phyloP scores from a whole-genome alignment of 306 rosid species.

The Cicer yamashitae region DNA sequence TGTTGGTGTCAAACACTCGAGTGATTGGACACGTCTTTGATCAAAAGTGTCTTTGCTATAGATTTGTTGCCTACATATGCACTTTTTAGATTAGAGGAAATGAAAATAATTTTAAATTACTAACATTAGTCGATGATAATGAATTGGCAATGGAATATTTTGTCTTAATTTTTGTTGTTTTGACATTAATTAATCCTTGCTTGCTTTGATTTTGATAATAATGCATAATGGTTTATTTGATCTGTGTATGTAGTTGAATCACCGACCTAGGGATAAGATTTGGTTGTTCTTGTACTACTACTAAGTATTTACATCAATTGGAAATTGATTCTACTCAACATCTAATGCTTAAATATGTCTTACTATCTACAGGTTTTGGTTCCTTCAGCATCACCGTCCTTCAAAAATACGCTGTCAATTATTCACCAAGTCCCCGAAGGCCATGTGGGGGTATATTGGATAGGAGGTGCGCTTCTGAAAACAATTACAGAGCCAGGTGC shows the following conservation, averaged over 20 bases:
- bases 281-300: not conserved
- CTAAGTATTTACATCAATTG: not conserved
- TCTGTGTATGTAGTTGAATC: not conserved
- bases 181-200: not conserved
- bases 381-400: conserved; percentile 57
- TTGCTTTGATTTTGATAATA: conserved; percentile 3
- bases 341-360: conserved; percentile 20
- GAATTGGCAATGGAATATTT: not conserved
- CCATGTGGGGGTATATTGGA: conserved; percentile 96
- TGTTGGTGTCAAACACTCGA: no score
- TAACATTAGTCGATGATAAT: not conserved
- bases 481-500: conserved; percentile 83
- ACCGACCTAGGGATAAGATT: not conserved
- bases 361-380: conserved; percentile 59
- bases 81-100: conserved; percentile 31
- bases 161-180: not conserved
- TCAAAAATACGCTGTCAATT: conserved; percentile 55
- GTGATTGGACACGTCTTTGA: no score
- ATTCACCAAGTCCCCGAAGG: conserved; percentile 99
- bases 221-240: not conserved
- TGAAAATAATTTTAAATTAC: not conserved
- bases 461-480: conserved; percentile 93
- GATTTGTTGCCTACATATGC: no score
- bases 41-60: no score
- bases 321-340: conserved; percentile 14